Evolutionary conservation across 192 early-diverging fungal species (phyloP).

Genomic region (Jimgerdemannia lactiflua): DNA sequence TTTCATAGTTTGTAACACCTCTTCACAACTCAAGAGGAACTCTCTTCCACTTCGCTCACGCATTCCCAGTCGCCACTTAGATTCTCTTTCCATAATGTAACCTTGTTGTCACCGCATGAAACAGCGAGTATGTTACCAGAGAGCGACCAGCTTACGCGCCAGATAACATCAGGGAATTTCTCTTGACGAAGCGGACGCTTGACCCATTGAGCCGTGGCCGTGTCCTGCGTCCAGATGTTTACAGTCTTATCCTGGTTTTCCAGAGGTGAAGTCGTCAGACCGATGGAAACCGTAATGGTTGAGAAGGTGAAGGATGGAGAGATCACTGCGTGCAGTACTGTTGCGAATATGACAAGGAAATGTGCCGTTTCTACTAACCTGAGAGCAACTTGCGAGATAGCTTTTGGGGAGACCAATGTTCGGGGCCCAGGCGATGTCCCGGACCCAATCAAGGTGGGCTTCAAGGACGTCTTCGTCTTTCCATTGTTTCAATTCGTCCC

Average conservation of each 20-base stretch:
- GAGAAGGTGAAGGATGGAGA: background rate
- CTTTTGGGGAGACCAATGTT: constrained; percentile 88
- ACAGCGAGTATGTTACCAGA: constrained; percentile 97
- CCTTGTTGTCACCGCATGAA: constrained; percentile 93
- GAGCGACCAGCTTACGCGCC: constrained; percentile 97
- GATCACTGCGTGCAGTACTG: background rate
- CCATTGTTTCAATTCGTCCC: constrained; percentile 77
- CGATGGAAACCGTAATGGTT: background rate
- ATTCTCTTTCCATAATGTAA: constrained; percentile 97
- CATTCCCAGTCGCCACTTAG: constrained; percentile 88
- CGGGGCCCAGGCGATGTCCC: constrained; percentile 97
- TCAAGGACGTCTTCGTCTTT: constrained; percentile 80
- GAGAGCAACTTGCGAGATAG: constrained; percentile 92
- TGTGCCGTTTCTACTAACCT: constrained; percentile 40
- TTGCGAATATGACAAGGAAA: constrained; percentile 9
- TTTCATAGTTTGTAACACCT: no score
- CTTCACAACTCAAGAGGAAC: background rate
- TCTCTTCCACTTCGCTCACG: constrained; percentile 72
- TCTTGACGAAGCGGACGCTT: constrained; percentile 68
- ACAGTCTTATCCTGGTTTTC: constrained; percentile 83
- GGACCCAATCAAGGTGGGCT: constrained; percentile 96
- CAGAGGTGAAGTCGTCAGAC: background rate
- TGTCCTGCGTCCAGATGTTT: constrained; percentile 92
- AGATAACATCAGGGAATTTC: constrained; percentile 94
- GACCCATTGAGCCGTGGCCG: constrained; percentile 63